Percentiles rank a stretch among this genome's conserved stretches.
These are phyloP conservation scores for Grammothele lineata DNA, from an alignment of 768 basidiomycete genomes.

Conservation along the genomic window DNA sequence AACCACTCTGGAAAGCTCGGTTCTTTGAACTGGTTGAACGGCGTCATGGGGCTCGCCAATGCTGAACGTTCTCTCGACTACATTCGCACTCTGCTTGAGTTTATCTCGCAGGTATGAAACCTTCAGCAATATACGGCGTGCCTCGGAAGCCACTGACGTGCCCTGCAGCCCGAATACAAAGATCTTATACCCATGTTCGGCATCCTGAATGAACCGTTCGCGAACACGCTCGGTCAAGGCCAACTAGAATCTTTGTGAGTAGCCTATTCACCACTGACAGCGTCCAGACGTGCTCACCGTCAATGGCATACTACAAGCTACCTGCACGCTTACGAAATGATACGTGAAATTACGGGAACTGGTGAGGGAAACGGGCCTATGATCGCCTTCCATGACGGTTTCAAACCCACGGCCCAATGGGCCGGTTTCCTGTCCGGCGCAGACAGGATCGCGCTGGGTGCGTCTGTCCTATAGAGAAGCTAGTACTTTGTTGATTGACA, in stretches of 20 bases:
- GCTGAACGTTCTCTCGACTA: constrained; percentile 75
- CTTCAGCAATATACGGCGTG: no score
- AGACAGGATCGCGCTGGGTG: constrained; percentile 41
- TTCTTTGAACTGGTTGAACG: constrained; percentile 55
- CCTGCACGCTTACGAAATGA: constrained; percentile 53
- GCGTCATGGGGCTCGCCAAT: constrained; percentile 84
- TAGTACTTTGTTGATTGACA: no score
- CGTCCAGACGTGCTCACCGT: no score
- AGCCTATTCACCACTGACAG: no score
- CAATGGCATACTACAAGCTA: constrained; percentile 43
- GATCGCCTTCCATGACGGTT: constrained; percentile 49
- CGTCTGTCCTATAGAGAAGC: no score
- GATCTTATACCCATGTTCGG: constrained; percentile 59
- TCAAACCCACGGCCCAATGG: constrained; percentile 41
- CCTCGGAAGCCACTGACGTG: no score
- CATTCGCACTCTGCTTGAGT: constrained; percentile 71
- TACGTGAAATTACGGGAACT: constrained; percentile 67
- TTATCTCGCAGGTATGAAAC: constrained; percentile 57
- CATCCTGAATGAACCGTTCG: constrained; percentile 58
- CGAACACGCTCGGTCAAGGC: constrained; percentile 48
- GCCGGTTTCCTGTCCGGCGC: constrained; percentile 35
- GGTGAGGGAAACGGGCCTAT: constrained; percentile 58
- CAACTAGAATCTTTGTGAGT: constrained; percentile 56
- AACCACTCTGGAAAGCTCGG: constrained; percentile 61
- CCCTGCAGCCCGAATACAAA: constrained; percentile 47